Evolutionary conservation across 352 stramenopile species (phyloP).

Genomic region (Globisporangium middletonii): DNA sequence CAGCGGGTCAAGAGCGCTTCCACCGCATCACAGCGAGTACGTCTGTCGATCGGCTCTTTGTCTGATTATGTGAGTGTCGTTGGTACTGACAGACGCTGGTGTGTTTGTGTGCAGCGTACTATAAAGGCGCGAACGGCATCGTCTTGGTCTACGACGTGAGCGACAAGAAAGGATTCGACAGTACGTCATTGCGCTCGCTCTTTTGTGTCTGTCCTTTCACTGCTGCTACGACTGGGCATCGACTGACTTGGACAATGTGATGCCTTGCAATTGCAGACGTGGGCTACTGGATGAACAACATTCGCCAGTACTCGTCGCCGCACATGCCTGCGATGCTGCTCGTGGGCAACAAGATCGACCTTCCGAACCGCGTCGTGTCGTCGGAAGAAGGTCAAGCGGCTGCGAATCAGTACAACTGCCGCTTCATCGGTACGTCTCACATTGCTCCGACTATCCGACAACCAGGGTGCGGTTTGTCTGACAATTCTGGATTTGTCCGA

Average conservation of each 20-base stretch:
- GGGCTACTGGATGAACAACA: slow-evolving; percentile 96
- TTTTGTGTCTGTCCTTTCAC: background rate
- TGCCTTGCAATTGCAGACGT: slow-evolving; percentile 55
- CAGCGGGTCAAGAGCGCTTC: slow-evolving; percentile 91
- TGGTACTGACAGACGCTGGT: slow-evolving; percentile 12
- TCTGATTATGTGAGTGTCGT: background rate
- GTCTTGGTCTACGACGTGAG: slow-evolving; percentile 92
- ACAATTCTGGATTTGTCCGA: background rate
- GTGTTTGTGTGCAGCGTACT: slow-evolving; percentile 72
- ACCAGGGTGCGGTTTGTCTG: background rate
- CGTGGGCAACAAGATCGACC: slow-evolving; percentile 92
- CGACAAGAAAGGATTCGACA: slow-evolving; percentile 90
- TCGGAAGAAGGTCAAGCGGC: slow-evolving; percentile 74
- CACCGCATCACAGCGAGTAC: slow-evolving; percentile 91
- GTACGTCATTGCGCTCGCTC: slow-evolving; percentile 31
- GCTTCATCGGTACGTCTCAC: slow-evolving; percentile 74
- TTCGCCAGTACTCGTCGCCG: slow-evolving; percentile 81
- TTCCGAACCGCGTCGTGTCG: slow-evolving; percentile 75
- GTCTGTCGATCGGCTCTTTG: slow-evolving; percentile 12
- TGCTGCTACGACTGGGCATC: background rate
- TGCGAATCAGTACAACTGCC: slow-evolving; percentile 79
- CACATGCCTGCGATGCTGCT: slow-evolving; percentile 80
- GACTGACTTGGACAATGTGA: background rate
- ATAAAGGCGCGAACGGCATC: slow-evolving; percentile 92
- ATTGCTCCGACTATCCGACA: background rate